phyloP scores from a whole-genome alignment of 805 yeast genomes.

The Myxozyma melibiosi region DNA sequence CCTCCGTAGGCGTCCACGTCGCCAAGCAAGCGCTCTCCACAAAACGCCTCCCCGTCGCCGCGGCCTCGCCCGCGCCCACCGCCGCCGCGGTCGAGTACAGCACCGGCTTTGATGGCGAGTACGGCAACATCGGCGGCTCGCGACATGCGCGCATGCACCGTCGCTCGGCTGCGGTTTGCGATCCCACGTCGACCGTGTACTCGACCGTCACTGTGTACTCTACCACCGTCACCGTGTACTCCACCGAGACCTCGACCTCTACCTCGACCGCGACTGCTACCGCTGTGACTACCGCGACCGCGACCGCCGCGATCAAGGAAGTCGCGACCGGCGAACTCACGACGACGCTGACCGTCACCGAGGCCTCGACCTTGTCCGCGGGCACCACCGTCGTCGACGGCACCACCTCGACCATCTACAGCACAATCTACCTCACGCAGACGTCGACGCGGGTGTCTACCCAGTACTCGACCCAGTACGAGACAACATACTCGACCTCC shows the following conservation, averaged over 20 bases:
- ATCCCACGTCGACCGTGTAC: not conserved
- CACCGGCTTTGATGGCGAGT: not conserved
- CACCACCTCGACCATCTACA: slow-evolving; percentile 3
- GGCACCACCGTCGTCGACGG: slow-evolving; percentile 1
- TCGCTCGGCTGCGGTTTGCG: slow-evolving; percentile 8
- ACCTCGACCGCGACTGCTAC: slow-evolving; percentile 5
- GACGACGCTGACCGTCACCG: not conserved
- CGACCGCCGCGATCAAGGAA: not conserved
- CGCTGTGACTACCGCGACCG: not conserved
- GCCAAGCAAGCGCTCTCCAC: not conserved
- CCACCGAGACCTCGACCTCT: not conserved
- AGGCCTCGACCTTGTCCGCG: not conserved
- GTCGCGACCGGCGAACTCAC: not conserved
- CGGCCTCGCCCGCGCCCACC: not conserved
- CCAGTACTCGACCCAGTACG: not conserved
- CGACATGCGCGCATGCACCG: slow-evolving; percentile 11
- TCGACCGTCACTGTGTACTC: not conserved
- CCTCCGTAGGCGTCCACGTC: slow-evolving; percentile 6
- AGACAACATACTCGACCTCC: not conserved
- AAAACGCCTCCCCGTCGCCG: not conserved
- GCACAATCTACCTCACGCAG: slow-evolving; percentile 3
- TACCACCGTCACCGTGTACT: not conserved
- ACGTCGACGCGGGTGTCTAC: not conserved
- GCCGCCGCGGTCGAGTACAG: not conserved
- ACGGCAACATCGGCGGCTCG: not conserved